A percentile compares a stretch with the other conserved stretches of the same genome.
Conservation (phyloP, 192 early-diverging fungal species). For the Backusella psychrophila region DNA sequence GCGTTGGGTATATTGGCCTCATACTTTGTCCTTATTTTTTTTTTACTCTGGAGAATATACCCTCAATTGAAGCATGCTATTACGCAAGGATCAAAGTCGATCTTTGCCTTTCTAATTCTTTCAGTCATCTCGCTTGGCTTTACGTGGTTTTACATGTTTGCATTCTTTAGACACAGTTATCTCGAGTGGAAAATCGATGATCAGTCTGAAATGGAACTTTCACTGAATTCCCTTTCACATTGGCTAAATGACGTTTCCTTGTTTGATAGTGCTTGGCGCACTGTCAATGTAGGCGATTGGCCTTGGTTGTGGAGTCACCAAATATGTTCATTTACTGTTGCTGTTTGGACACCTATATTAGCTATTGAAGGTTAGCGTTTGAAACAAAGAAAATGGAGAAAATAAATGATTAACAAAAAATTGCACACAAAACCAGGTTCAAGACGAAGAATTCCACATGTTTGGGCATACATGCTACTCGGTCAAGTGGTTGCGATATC, state of each 20-base stretch:
- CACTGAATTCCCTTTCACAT: slow-evolving; percentile 19
- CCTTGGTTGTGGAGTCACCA: slow-evolving; percentile 38
- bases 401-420: neutral
- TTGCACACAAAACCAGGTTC: neutral
- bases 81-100: neutral
- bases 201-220: neutral
- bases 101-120: neutral
- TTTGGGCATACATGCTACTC: slow-evolving; percentile 31
- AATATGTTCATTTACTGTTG: slow-evolving; percentile 27
- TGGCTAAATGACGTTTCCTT: slow-evolving; percentile 30
- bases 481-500: slow-evolving; percentile 36
- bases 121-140: neutral
- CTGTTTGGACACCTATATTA: slow-evolving; percentile 32
- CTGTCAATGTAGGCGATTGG: slow-evolving; percentile 19
- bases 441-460: slow-evolving; percentile 14
- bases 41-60: slow-evolving; percentile 19
- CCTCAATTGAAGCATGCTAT: neutral
- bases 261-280: slow-evolving; percentile 32
- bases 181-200: slow-evolving; percentile 2
- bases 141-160: slow-evolving; percentile 35
- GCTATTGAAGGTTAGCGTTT: slow-evolving; percentile 25
- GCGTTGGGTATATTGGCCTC: slow-evolving; percentile 25
- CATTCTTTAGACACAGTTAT: slow-evolving; percentile 28
- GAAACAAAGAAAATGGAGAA: neutral
- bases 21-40: slow-evolving; percentile 26